phyloP scores from a whole-genome alignment of 2,329 filamentous ascomycete genomes.

The Colletotrichum paranaense region DNA sequence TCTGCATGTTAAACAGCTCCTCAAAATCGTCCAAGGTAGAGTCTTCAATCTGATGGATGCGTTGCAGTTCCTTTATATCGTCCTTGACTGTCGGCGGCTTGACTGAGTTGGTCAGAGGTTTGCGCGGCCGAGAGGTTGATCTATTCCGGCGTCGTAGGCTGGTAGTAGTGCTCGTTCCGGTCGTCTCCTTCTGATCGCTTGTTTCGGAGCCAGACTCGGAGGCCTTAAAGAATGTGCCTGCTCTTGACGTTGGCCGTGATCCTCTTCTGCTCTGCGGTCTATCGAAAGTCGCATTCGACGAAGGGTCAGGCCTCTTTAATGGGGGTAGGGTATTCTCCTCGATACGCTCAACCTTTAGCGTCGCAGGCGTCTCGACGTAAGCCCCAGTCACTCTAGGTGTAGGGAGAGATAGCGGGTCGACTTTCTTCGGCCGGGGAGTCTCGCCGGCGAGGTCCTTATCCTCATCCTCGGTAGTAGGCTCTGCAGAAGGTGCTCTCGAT shows the following conservation, averaged over 20 bases:
- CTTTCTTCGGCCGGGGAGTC: conserved; percentile 59
- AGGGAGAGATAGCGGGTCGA: conserved; percentile 59
- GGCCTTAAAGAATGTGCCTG: conserved; percentile 1
- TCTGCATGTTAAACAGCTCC: conserved; percentile 51
- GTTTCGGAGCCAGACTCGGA: conserved; percentile 14
- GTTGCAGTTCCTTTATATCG: conserved; percentile 65
- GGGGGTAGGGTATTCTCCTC: conserved; percentile 41
- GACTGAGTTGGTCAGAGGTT: conserved; percentile 64
- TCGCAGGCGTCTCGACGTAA: conserved; percentile 67
- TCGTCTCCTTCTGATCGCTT: conserved; percentile 23
- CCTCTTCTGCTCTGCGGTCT: conserved; percentile 20
- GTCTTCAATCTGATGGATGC: conserved; percentile 66
- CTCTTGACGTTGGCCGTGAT: conserved; percentile 10
- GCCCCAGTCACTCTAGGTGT: conserved; percentile 67
- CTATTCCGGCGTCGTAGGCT: conserved; percentile 42
- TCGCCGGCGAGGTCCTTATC: conserved; percentile 49
- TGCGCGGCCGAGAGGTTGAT: conserved; percentile 56
- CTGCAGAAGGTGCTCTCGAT: conserved; percentile 63
- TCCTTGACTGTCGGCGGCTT: conserved; percentile 65
- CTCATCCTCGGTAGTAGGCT: conserved; percentile 47
- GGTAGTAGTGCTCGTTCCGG: conserved; percentile 34
- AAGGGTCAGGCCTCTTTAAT: conserved; percentile 11
- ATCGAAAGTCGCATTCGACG: neutral
- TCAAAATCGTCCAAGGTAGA: conserved; percentile 70
- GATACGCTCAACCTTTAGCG: conserved; percentile 52